phyloP scores from a whole-genome alignment of 768 basidiomycete genomes.

The Chalciporus piperatus region DNA sequence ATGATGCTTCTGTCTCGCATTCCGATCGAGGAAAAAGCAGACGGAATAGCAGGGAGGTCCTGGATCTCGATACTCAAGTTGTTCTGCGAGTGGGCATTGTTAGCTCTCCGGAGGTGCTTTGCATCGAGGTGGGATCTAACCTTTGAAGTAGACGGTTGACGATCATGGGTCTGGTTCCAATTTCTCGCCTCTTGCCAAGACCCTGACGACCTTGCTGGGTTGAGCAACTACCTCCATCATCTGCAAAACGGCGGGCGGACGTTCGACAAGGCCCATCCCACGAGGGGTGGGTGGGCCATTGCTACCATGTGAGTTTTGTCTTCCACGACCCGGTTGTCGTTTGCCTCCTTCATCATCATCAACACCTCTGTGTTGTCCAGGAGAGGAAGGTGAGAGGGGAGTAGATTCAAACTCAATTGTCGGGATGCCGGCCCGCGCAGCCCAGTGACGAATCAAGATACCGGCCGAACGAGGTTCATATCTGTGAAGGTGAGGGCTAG shows the following conservation, averaged over 20 bases:
- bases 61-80: constrained; percentile 15
- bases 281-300: constrained; percentile 17
- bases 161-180: constrained; percentile 50
- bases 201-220: constrained; percentile 71
- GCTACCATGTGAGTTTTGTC: constrained; percentile 25
- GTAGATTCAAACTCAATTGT: constrained; percentile 51
- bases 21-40: constrained; percentile 14
- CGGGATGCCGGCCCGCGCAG: constrained; percentile 55
- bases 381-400: constrained; percentile 8
- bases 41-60: constrained; percentile 14
- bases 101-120: neutral
- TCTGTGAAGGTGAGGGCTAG: constrained; percentile 50
- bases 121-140: neutral
- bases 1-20: constrained; percentile 20
- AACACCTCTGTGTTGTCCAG: constrained; percentile 19
- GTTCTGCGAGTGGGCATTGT: constrained; percentile 7
- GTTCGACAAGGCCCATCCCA: constrained; percentile 59
- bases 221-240: constrained; percentile 80
- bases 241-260: constrained; percentile 72
- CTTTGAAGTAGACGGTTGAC: constrained; percentile 3
- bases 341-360: constrained; percentile 36
- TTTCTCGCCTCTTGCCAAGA: constrained; percentile 84
- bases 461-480: constrained; percentile 67
- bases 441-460: constrained; percentile 64
- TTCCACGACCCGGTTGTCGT: constrained; percentile 26